Evolutionary conservation across 805 yeast species (phyloP), one percentile per base, ranked within the genome.

Genomic region (Kuraishia hungarica): DNA sequence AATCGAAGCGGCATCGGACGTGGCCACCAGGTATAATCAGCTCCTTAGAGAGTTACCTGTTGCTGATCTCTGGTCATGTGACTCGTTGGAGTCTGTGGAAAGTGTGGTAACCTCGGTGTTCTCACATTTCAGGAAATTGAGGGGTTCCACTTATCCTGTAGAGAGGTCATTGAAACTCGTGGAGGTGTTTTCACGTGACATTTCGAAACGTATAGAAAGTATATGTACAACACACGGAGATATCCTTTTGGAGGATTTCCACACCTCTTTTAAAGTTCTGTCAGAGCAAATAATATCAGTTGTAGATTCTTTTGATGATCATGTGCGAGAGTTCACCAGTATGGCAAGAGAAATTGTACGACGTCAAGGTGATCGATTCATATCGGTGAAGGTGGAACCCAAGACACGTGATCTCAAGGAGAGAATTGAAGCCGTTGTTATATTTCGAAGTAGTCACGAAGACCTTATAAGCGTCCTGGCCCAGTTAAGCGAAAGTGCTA

Each of bases 311-410:
- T 80, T 92, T 73, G 96, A 89, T 43, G 76, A 73, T 26, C 78
- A 80, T 48, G 64, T 83, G 11, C 83, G 85, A 62, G 88, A 83
- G 55, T 81, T 85, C 69, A 79, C 83, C 1, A 78, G 81, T 53
- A 64, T 87, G 49, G 80, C 89, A 0, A 77, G 97, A 55, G 97
- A 92, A 57, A 67, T 87, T 2, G 73, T 88, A 48, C 74, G 97
- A 59, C 87, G 84, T 61, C 71, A 94, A 49, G 81, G 83, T 8
- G 93, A 87, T 54, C 83, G 82, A 57, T 86, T 86, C 63, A 76
- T 86, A 15, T 78, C 84, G 22, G 80, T 89, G 21, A 80, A 83
- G 56, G 73, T 90, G 10, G 72, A 72, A n/a, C 76, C 82, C 8
- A 70, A 76, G 2, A 65, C 79, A 1, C 61, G 59, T 1, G 64